phyloP scores from a whole-genome alignment of 306 rosid species.

The Cicer yamashitae region DNA sequence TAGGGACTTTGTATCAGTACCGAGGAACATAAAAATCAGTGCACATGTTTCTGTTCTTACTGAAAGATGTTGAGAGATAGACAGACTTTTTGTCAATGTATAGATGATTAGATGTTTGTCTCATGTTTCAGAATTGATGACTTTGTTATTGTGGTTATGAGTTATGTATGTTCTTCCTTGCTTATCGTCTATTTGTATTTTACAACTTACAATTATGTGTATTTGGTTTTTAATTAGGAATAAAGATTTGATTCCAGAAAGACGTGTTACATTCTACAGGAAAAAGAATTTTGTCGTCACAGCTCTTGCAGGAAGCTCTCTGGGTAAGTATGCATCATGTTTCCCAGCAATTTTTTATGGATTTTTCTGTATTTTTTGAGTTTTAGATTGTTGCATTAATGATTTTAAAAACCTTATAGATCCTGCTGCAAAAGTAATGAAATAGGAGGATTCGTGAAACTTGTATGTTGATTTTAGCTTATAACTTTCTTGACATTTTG shows the following conservation, averaged over 20 bases:
- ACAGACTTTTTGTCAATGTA: neutral
- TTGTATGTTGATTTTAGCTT: neutral
- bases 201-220: neutral
- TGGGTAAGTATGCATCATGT: conserved; percentile 39
- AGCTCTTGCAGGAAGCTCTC: conserved; percentile 39
- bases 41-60: neutral
- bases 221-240: conserved; percentile 42
- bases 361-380: neutral
- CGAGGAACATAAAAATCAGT: neutral
- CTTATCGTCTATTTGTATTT: neutral
- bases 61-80: neutral
- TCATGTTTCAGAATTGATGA: conserved; percentile 4
- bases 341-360: neutral
- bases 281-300: conserved; percentile 26
- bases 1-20: neutral
- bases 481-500: neutral
- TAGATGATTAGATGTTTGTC: neutral
- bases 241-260: conserved; percentile 37
- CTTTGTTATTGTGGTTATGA: neutral
- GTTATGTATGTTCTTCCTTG: conserved; percentile 11
- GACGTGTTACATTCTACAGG: conserved; percentile 16
- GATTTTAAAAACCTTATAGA: neutral
- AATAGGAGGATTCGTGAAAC: conserved; percentile 6
- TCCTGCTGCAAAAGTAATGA: conserved; percentile 18
- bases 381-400: neutral